These are phyloP conservation scores for Pseudopithomyces chartarum DNA, from an alignment of 2,329 filamentous ascomycete species.

Conservation along the genomic window DNA sequence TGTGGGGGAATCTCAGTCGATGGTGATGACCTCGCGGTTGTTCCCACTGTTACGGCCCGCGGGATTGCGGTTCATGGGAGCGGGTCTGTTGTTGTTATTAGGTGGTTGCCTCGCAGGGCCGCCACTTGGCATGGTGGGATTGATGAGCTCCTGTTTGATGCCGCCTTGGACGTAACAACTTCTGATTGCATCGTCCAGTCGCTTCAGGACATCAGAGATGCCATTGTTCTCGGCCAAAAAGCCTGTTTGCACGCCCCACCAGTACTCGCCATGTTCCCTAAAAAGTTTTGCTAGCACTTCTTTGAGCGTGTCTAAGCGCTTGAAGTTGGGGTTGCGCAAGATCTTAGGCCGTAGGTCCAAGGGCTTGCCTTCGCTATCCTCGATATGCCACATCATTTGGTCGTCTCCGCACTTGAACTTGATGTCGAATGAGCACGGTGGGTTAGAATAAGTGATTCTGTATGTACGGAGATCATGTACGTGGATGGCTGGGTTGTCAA, in stretches of 20 bases:
- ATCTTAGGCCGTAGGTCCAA: conserved; percentile 28
- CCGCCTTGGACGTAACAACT: conserved; percentile 37
- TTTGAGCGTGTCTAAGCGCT: conserved; percentile 34
- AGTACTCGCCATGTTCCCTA: conserved; percentile 34
- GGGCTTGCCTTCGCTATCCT: conserved; percentile 34
- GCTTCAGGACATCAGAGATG: conserved; percentile 41
- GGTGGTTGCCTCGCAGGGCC: not conserved
- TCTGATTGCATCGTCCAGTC: conserved; percentile 45
- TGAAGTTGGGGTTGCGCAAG: conserved; percentile 33
- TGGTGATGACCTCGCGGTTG: conserved; percentile 9
- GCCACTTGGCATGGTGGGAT: not conserved
- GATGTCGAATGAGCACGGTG: conserved; percentile 47
- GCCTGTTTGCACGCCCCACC: conserved; percentile 46
- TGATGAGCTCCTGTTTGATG: conserved; percentile 15
- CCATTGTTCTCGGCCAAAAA: conserved; percentile 44
- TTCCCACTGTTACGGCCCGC: not conserved
- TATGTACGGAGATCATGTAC: conserved; percentile 43
- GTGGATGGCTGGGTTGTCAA: conserved; percentile 39
- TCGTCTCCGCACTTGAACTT: conserved; percentile 38
- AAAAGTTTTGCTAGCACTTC: conserved; percentile 42
- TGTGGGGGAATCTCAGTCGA: conserved; percentile 1
- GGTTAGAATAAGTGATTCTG: conserved; percentile 47
- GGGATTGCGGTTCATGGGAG: not conserved
- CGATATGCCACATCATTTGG: conserved; percentile 44
- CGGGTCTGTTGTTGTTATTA: not conserved